These are phyloP conservation scores for Porcisia hertigi DNA, from an alignment of 208 protist species.

Conservation along the genomic window DNA sequence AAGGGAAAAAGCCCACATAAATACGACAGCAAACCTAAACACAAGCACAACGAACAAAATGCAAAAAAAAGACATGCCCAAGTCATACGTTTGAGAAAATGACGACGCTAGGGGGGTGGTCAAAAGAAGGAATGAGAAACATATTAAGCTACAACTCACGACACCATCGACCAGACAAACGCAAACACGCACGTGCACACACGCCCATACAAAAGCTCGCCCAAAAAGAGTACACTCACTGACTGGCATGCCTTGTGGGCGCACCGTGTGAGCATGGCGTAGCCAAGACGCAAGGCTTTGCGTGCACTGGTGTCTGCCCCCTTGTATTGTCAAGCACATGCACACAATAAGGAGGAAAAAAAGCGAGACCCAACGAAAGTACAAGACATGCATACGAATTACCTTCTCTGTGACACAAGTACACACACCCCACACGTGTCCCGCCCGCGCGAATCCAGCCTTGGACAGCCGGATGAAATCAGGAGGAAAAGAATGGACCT, in stretches of 20 bases:
- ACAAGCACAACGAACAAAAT: neutral
- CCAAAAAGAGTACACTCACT: neutral
- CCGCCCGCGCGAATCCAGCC: neutral
- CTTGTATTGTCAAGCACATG: neutral
- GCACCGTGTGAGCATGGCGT: neutral
- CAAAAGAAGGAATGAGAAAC: neutral
- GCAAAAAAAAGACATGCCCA: too few species aligned
- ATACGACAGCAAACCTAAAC: neutral
- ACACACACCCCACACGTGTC: neutral
- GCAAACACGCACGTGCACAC: neutral
- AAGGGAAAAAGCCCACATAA: neutral
- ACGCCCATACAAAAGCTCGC: neutral
- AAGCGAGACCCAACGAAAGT: too few species aligned
- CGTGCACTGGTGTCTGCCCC: neutral
- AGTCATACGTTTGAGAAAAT: neutral
- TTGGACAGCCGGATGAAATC: neutral
- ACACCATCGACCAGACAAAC: neutral
- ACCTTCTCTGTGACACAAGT: neutral
- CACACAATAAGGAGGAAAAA: neutral
- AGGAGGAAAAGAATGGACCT: too few species aligned
- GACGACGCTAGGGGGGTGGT: neutral
- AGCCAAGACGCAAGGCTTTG: neutral
- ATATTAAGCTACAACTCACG: neutral
- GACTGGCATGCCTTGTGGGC: neutral
- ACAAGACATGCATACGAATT: neutral